Base-by-base conservation (phyloP, 345 rosid genomes). In the Anastatica hierochuntica region DNA sequence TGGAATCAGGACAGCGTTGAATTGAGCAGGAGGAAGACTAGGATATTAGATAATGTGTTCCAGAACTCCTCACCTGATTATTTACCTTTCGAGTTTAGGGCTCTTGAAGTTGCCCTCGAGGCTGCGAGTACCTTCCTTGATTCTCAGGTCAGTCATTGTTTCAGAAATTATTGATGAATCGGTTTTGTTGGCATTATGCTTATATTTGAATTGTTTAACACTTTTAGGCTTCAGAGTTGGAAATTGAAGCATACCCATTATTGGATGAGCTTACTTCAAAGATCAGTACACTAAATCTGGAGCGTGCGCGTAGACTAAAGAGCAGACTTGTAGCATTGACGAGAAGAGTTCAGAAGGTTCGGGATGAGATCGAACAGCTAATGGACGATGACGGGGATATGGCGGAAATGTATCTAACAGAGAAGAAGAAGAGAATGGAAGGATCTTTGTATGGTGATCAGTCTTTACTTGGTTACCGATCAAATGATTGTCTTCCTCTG, bases 311-410 rank as follows among this genome's bases (percentile, higher is more conserved):
- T 14, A 77, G 99, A 68, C 76, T 94, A 57, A 94, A 94, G 73
- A 94, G 97, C 79, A 79, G 95, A 58, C 97, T 94, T 53, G 97
- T 88, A 39, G 97, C 95, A 7, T 69, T 94, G 71, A 88, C 95
- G 16, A 70, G 97, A 49, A 80, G 97, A 75, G 99, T 94, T 66
- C 99, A 94, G 67, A 94, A 88, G 87, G 99, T 94, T 40, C 80
- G 99, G 65, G 99, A 94, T 72, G 99, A 94, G 82, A 94, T 94
- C 55, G 99, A 94, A 65, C 97, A 94, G 74, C 83, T 94, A 21
- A 94, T 94, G 99, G 97, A 94, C 59, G 99, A 94, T 76, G 99
- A 94, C 46, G 99, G 99, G 14, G 99, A 94, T 69, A 88, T 94
- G 99, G 99, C 97, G 1, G 99, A 94, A 70, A 85, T 94, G 99